Percentiles rank a stretch among this genome's conserved stretches.
phyloP scores from a whole-genome alignment of 306 rosid genomes.

The Vigna mungo region DNA sequence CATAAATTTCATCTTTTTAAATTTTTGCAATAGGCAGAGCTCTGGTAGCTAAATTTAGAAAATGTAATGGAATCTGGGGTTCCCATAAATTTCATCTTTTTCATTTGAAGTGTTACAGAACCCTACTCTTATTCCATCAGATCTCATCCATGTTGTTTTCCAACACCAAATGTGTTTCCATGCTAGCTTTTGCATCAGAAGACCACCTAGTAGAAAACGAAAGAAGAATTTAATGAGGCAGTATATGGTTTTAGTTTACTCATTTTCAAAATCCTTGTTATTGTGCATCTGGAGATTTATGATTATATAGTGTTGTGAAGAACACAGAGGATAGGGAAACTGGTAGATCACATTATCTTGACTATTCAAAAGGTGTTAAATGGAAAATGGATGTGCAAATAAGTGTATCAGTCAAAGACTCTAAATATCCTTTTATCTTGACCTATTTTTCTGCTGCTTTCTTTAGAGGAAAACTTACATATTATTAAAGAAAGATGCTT shows the following conservation, averaged over 20 bases:
- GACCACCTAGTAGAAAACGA: neutral
- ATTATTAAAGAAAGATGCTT: no score
- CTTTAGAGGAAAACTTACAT: no score
- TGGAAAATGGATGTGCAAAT: no score
- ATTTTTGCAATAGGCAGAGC: constrained; percentile 4
- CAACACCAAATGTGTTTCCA: neutral
- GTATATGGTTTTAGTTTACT: constrained; percentile 12
- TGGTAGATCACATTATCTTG: no score
- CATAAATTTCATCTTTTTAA: constrained; percentile 25
- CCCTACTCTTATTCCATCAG: constrained; percentile 11
- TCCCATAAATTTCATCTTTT: constrained; percentile 16
- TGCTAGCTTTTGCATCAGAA: constrained; percentile 10
- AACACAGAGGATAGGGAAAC: no score
- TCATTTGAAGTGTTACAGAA: neutral
- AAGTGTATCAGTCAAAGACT: neutral
- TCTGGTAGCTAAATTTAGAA: neutral
- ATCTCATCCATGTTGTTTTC: constrained; percentile 11
- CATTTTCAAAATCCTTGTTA: constrained; percentile 10
- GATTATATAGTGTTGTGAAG: no score
- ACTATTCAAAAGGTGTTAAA: no score
- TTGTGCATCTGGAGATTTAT: neutral
- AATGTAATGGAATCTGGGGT: neutral
- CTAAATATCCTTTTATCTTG: neutral
- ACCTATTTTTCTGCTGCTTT: neutral
- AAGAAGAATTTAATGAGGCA: constrained; percentile 21